Percentiles rank a stretch among this genome's conserved stretches.
These are phyloP conservation scores for Mikania micrantha DNA, from an alignment of 129 eudicot genomes.

Conservation along the genomic window DNA sequence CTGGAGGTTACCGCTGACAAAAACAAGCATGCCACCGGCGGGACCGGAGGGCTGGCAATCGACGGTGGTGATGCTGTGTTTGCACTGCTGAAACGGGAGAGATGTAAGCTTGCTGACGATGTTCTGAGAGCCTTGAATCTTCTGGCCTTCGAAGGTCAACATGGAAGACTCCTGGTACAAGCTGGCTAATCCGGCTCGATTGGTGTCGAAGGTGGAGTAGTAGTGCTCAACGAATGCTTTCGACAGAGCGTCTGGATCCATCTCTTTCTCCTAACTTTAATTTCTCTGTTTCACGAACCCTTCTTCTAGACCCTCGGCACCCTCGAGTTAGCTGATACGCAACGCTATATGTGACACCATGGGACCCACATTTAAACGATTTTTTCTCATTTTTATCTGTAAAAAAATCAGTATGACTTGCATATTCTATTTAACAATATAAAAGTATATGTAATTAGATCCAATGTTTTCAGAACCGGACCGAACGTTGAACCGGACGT, in stretches of 20 bases:
- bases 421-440: no score
- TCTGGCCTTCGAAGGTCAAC: conserved; percentile 85
- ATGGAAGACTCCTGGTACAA: conserved; percentile 70
- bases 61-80: conserved; percentile 67
- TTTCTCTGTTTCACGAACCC: not conserved
- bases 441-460: no score
- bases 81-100: conserved; percentile 79
- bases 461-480: no score
- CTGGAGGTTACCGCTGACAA: conserved; percentile 75
- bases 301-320: not conserved
- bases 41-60: conserved; percentile 96
- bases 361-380: no score
- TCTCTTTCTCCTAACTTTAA: not conserved
- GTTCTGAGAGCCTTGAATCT: conserved; percentile 51
- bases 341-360: conserved; percentile 3
- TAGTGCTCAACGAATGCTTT: conserved; percentile 91
- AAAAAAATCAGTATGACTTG: no score
- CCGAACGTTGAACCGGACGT: no score
- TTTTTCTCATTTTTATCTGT: no score
- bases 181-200: conserved; percentile 45
- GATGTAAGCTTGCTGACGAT: conserved; percentile 59
- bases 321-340: conserved; percentile 6
- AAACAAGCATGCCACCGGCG: conserved; percentile 76
- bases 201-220: conserved; percentile 77
- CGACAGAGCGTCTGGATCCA: conserved; percentile 75